Evolutionary conservation across 495 filamentous ascomycete species (phyloP), one percentile per base, ranked within the genome.

Genomic region (Penicillium bialowiezense): DNA sequence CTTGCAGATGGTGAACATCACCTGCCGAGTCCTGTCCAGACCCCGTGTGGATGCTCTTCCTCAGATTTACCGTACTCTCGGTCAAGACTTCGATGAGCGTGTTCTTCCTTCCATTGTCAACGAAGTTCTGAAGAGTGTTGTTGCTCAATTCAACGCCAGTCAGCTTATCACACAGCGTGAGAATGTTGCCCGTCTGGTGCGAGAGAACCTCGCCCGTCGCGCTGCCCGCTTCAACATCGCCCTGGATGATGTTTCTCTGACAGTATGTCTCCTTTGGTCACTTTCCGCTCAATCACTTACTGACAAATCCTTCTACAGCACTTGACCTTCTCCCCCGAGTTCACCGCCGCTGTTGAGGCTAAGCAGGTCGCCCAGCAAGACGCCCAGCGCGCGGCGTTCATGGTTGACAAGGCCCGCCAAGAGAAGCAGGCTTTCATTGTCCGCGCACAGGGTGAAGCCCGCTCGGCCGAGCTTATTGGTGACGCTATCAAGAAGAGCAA

Each of bases 1-100:
- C 71, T 74, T 98, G 67, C 93, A 98, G 79, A 98, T 98, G 93
- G 93, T 98, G 67, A 98, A 98, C 80, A 98, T 98, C 69, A 98
- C 95, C 63, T 98, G 93, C 75, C 95, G 93, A 91, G 93, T 98
- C 41, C 89, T 98, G 45, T 96, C 91, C 36, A 80, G 89, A 64
- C 93, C 93, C 50, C 83, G 87, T 31, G 75, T 97, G 58, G 82
- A 89, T 46, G 88, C 91, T 24, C 84, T 98, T 23, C 93, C 93
- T 5, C 88, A 92, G 68, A 97, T 98, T 57, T 98, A 97, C 76
- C 84, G 93, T 38, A 98, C 93, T 1, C 83, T 98, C 8, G 93
- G 93, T 24, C 85, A 85, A 36, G 93, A 98, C 72, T 98, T 97
- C 68, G 93, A 98, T 53, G 93, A 98, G 80, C 79, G 93, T 36